phyloP scores from a whole-genome alignment of 441 rosid genomes.

The Capsella rubella region DNA sequence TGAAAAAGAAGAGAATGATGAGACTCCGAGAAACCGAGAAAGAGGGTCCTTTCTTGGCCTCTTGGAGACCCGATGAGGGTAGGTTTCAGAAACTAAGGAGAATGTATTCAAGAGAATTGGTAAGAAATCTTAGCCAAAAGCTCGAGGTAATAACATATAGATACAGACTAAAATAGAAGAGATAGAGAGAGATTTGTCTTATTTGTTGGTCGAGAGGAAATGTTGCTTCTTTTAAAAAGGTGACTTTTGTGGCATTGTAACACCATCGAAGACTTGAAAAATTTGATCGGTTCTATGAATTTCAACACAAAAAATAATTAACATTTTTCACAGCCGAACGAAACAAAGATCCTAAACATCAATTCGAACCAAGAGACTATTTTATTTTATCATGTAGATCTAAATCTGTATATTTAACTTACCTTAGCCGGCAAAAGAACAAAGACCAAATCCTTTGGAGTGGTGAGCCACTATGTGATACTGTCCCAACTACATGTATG shows the following conservation, averaged over 20 bases:
- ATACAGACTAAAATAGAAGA: constrained; percentile 36
- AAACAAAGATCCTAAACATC: neutral
- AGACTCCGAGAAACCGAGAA: constrained; percentile 44
- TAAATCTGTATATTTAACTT: neutral
- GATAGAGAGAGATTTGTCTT: constrained; percentile 28
- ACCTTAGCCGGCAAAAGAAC: constrained; percentile 22
- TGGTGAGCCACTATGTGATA: constrained; percentile 29
- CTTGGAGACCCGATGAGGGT: constrained; percentile 44
- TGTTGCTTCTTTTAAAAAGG: constrained; percentile 19
- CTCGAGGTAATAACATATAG: constrained; percentile 37
- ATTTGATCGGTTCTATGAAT: constrained; percentile 12
- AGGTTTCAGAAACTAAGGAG: constrained; percentile 32
- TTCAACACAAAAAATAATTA: too few species aligned
- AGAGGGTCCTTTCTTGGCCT: constrained; percentile 38
- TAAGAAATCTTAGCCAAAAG: constrained; percentile 26
- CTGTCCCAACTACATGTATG: constrained; percentile 29
- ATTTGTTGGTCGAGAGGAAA: constrained; percentile 40
- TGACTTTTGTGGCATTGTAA: constrained; percentile 26
- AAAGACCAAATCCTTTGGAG: constrained; percentile 29
- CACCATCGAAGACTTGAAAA: constrained; percentile 1
- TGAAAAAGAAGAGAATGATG: constrained; percentile 43
- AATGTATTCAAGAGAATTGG: constrained; percentile 2
- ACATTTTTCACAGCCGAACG: too few species aligned
- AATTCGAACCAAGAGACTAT: neutral
- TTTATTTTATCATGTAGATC: neutral